Percentiles rank a stretch among this genome's conserved stretches.
Conservation (phyloP, 768 basidiomycete genomes). For the Terana coerulea region DNA sequence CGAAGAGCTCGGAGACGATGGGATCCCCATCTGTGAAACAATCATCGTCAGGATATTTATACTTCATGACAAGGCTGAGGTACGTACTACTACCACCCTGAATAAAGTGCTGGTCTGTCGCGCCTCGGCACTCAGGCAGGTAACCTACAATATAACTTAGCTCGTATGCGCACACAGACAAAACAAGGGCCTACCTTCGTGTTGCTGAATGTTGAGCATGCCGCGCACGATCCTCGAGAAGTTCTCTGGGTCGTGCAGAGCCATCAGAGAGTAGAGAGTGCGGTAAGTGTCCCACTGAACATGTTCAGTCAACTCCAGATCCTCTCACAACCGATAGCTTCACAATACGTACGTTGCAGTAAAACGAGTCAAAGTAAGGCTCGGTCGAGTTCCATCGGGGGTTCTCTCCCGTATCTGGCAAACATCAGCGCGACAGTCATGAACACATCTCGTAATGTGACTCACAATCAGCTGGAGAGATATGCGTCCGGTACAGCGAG, state of each 20-base stretch:
- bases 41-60: neutral
- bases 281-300: constrained; percentile 65
- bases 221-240: constrained; percentile 59
- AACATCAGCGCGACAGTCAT: neutral
- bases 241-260: constrained; percentile 56
- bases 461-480: constrained; percentile 63
- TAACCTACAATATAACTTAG: constrained; percentile 39
- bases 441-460: neutral
- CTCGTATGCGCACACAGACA: neutral
- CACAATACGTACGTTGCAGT: constrained; percentile 56
- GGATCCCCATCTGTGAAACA: constrained; percentile 50
- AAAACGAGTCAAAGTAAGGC: constrained; percentile 65
- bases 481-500: constrained; percentile 60
- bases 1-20: constrained; percentile 61
- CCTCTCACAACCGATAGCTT: too few relatives aligned
- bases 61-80: neutral
- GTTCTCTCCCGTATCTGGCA: constrained; percentile 58
- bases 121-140: constrained; percentile 63
- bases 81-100: constrained; percentile 61
- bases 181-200: constrained; percentile 44
- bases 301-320: neutral
- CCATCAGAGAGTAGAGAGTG: constrained; percentile 59
- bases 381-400: constrained; percentile 60
- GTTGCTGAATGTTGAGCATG: constrained; percentile 63
- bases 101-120: constrained; percentile 47